Percentiles rank a stretch among this genome's conserved stretches.
Evolutionary conservation across 306 rosid species (phyloP).

Genomic region (Castanea sativa): DNA sequence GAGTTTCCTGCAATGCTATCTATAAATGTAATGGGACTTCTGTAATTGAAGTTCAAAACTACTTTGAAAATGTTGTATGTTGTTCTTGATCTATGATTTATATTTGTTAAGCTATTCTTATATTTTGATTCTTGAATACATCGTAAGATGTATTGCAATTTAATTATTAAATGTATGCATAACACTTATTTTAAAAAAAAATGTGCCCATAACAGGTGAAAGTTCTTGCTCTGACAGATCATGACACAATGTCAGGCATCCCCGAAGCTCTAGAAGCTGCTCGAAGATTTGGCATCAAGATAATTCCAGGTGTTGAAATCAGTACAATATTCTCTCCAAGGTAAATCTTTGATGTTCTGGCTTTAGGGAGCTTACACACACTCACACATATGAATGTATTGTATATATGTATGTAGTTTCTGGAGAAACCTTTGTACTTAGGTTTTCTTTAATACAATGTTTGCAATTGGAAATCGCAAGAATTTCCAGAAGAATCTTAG

Average conservation of each 20-base stretch:
- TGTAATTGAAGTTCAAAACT: neutral
- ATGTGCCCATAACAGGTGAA: slow-evolving; percentile 89
- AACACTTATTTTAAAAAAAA: slow-evolving; percentile 31
- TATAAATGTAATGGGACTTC: neutral
- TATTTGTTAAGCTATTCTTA: neutral
- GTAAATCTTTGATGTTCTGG: slow-evolving; percentile 33
- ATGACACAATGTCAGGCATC: slow-evolving; percentile 94
- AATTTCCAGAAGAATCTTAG: slow-evolving; percentile 1
- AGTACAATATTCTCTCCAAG: slow-evolving; percentile 74
- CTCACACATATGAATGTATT: neutral
- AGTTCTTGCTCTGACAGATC: slow-evolving; percentile 99
- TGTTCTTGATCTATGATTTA: neutral
- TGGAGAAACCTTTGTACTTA: neutral
- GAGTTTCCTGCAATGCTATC: neutral
- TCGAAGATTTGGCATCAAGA: slow-evolving; percentile 78
- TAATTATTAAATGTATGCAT: slow-evolving; percentile 55
- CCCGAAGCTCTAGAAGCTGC: slow-evolving; percentile 89
- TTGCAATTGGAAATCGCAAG: neutral
- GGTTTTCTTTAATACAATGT: neutral
- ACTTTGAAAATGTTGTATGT: neutral
- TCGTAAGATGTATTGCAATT: slow-evolving; percentile 13
- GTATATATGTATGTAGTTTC: neutral
- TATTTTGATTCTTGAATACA: slow-evolving; percentile 7
- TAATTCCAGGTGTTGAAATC: slow-evolving; percentile 97
- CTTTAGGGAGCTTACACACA: slow-evolving; percentile 5